Evolutionary conservation across 768 basidiomycete genomes (phyloP).

Genomic region (Austroboletus festivus): DNA sequence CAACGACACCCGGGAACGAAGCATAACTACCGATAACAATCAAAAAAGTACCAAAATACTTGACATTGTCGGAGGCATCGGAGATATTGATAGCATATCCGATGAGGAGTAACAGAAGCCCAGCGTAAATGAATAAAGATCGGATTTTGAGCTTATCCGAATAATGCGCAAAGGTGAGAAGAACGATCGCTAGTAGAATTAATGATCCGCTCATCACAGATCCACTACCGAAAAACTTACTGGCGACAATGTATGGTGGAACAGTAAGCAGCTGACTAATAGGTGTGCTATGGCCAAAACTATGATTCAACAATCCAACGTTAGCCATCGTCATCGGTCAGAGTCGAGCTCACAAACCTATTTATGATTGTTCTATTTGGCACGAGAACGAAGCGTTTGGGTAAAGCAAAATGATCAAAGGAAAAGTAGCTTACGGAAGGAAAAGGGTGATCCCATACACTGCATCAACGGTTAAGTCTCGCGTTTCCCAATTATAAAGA

Average conservation of each 20-base stretch:
- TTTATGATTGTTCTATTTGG: constrained; percentile 60
- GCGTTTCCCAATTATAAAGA: not conserved
- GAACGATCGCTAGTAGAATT: constrained; percentile 41
- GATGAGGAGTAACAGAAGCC: constrained; percentile 47
- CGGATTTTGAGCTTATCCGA: constrained; percentile 58
- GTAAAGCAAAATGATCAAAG: not conserved
- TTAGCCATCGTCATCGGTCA: not conserved
- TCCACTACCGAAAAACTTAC: constrained; percentile 35
- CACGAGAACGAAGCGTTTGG: not conserved
- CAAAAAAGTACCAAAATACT: constrained; percentile 74
- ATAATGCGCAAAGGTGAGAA: constrained; percentile 50
- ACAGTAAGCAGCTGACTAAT: constrained; percentile 65
- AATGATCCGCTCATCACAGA: not conserved
- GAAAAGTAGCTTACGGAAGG: constrained; percentile 54
- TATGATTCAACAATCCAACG: constrained; percentile 24
- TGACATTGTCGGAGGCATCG: constrained; percentile 45
- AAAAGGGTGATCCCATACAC: constrained; percentile 72
- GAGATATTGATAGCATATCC: constrained; percentile 68
- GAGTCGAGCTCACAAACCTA: constrained; percentile 27
- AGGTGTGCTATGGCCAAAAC: constrained; percentile 56
- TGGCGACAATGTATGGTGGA: constrained; percentile 62
- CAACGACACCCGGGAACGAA: constrained; percentile 54
- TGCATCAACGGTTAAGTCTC: constrained; percentile 23
- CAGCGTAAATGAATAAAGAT: constrained; percentile 55
- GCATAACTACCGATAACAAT: constrained; percentile 59